Conservation (phyloP, 1,139 yeast genomes). For the Debaryomyces nepalensis region DNA sequence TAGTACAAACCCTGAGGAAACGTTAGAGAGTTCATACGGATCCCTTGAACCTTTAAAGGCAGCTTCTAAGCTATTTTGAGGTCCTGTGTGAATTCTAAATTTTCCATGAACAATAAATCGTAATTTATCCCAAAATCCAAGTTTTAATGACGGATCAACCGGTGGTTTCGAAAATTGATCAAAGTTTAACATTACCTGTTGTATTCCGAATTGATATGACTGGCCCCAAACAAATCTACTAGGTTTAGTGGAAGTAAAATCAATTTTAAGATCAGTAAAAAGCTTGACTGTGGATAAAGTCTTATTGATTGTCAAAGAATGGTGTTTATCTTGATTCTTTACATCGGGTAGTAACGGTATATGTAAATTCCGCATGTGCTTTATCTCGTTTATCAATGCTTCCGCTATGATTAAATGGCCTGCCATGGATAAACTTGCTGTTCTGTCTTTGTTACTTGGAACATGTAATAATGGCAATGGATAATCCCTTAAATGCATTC, state of each 20-base stretch:
- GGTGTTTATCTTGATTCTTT: conserved; percentile 40
- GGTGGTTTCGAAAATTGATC: conserved; percentile 86
- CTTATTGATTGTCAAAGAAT: conserved; percentile 69
- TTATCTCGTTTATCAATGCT: conserved; percentile 39
- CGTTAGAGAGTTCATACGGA: conserved; percentile 47
- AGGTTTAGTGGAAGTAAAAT: conserved; percentile 59
- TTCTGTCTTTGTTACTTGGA: conserved; percentile 28
- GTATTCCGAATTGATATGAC: conserved; percentile 82
- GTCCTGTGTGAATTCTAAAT: conserved; percentile 31
- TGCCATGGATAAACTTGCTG: conserved; percentile 36
- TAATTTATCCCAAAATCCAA: conserved; percentile 66
- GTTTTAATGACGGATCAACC: conserved; percentile 62
- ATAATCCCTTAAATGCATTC: conserved; percentile 66
- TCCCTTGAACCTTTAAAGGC: conserved; percentile 54
- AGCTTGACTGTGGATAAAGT: conserved; percentile 79
- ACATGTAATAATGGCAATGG: conserved; percentile 63
- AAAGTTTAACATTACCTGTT: conserved; percentile 76
- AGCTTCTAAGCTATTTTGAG: conserved; percentile 54
- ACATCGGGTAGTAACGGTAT: conserved; percentile 62
- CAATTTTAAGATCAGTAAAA: conserved; percentile 63
- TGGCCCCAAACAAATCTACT: conserved; percentile 86
- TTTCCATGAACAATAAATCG: conserved; percentile 54
- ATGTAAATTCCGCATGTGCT: conserved; percentile 60
- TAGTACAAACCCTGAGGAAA: conserved; percentile 46
- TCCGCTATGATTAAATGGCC: conserved; percentile 58